phyloP scores from a whole-genome alignment of 2,329 filamentous ascomycete genomes.

The Samsoniella hepiali region DNA sequence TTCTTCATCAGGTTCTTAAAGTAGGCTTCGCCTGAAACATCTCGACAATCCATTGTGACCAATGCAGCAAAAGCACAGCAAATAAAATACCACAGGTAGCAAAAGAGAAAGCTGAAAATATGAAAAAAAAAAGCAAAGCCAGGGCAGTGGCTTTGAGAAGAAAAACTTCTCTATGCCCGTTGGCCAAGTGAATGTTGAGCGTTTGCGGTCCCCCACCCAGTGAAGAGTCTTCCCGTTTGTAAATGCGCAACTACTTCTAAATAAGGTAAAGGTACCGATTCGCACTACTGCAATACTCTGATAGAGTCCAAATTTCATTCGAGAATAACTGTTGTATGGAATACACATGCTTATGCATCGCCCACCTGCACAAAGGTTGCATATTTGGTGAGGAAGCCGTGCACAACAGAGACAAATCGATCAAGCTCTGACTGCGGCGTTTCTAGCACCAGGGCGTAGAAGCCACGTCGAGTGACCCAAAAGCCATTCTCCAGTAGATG shows the following conservation, averaged over 20 bases:
- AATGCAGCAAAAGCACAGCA: neutral
- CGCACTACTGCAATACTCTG: neutral
- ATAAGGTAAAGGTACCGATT: neutral
- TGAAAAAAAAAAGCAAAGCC: neutral
- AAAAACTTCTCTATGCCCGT: neutral
- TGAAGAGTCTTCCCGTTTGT: neutral
- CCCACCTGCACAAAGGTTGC: conserved; percentile 20
- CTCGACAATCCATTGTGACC: neutral
- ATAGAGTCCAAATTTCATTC: neutral
- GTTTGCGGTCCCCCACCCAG: neutral
- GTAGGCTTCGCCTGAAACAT: neutral
- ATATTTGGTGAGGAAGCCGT: conserved; percentile 32
- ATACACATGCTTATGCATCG: neutral
- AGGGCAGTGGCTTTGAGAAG: no score
- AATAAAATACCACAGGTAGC: no score
- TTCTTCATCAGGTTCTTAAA: neutral
- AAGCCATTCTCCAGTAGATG: conserved; percentile 44
- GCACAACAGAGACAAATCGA: conserved; percentile 37
- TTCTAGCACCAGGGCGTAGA: conserved; percentile 39
- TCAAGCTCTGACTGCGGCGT: conserved; percentile 40
- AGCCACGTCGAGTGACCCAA: conserved; percentile 41
- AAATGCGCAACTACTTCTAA: neutral
- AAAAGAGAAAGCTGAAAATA: neutral
- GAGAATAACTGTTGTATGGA: neutral
- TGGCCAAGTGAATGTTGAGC: neutral